Conservation (phyloP, 768 basidiomycete genomes). For the Podaxis pistillaris region DNA sequence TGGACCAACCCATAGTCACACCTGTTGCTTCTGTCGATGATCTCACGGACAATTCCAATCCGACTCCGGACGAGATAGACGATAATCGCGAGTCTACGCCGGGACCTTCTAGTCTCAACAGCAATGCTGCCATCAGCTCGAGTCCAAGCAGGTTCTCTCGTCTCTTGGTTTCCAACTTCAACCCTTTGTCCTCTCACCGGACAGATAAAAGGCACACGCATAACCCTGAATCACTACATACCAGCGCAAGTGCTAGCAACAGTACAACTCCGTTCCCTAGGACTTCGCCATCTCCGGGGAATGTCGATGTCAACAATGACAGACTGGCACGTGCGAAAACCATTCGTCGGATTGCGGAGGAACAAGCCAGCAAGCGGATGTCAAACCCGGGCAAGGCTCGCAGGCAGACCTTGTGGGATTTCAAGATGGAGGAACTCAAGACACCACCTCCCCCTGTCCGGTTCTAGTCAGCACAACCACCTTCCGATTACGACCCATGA, state of each 20-base stretch:
- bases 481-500: neutral
- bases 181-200: neutral
- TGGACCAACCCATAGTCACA: conserved; percentile 82
- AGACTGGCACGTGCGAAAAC: conserved; percentile 57
- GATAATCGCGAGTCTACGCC: neutral
- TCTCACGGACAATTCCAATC: conserved; percentile 1
- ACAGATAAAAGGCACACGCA: neutral
- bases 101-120: neutral
- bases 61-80: conserved; percentile 6
- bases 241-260: neutral
- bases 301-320: conserved; percentile 16
- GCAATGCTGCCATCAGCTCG: neutral
- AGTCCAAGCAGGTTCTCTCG: conserved; percentile 6
- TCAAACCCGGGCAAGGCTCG: conserved; percentile 39
- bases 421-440: conserved; percentile 40
- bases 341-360: conserved; percentile 80
- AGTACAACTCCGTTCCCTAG: neutral
- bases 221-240: neutral
- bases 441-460: conserved; percentile 1
- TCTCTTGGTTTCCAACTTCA: conserved; percentile 6
- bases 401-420: conserved; percentile 43
- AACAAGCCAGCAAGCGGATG: conserved; percentile 58
- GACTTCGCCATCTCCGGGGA: neutral
- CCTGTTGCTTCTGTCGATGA: conserved; percentile 31
- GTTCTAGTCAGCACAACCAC: neutral